phyloP scores from a whole-genome alignment of 140 eudicot species.

The Ambrosia hybrid region DNA sequence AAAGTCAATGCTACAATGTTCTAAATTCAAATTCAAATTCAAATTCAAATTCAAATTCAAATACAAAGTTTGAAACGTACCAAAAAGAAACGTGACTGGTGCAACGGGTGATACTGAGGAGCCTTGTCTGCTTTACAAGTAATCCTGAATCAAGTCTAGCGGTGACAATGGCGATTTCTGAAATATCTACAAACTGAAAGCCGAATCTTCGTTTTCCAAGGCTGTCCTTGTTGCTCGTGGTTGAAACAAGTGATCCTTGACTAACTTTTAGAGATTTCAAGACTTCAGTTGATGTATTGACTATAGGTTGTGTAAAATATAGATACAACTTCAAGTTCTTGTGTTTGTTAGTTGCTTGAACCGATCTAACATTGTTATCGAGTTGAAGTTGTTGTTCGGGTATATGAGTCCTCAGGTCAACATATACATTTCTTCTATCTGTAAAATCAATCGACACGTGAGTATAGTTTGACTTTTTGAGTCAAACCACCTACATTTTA shows the following conservation, averaged over 20 bases:
- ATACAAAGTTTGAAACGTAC: conserved; percentile 40
- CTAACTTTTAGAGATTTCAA: conserved; percentile 54
- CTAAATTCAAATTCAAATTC: not conserved
- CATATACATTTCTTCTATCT: conserved; percentile 78
- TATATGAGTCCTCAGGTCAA: conserved; percentile 68
- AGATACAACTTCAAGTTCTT: conserved; percentile 67
- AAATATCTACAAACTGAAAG: conserved; percentile 58
- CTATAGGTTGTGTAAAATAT: conserved; percentile 76
- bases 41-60: too few relatives aligned
- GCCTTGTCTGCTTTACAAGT: conserved; percentile 67
- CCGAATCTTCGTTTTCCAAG: conserved; percentile 78
- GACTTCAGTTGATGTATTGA: conserved; percentile 77
- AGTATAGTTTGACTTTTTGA: conserved; percentile 23
- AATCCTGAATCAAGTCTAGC: conserved; percentile 48
- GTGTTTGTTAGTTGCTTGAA: conserved; percentile 70
- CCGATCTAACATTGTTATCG: conserved; percentile 63
- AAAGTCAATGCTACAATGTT: conserved; percentile 14
- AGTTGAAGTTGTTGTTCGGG: conserved; percentile 73
- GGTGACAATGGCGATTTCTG: conserved; percentile 53
- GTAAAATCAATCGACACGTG: conserved; percentile 25
- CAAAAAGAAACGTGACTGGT: conserved; percentile 85
- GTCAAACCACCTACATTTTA: conserved; percentile 19
- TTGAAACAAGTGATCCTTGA: conserved; percentile 74
- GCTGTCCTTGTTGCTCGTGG: conserved; percentile 40
- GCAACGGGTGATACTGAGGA: conserved; percentile 67